Conservation (phyloP, 2,329 filamentous ascomycete genomes). For the Teratosphaeria pseudoeucalypti region DNA sequence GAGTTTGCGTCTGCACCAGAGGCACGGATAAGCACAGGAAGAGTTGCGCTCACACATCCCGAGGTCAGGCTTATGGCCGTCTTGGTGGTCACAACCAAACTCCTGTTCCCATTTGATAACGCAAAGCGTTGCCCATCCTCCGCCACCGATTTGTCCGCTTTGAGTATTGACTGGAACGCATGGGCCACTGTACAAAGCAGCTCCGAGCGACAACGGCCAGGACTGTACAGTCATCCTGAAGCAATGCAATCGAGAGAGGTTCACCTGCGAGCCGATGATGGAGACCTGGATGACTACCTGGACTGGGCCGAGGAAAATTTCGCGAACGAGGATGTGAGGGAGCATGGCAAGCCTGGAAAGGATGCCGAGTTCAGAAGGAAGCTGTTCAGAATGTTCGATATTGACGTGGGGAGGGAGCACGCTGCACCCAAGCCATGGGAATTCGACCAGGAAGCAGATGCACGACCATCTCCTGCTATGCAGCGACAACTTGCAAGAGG, state of each 20-base stretch:
- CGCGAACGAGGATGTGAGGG: constrained; percentile 36
- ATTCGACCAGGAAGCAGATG: background rate
- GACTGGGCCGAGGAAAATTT: constrained; percentile 67
- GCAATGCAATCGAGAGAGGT: constrained; percentile 43
- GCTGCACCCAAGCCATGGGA: background rate
- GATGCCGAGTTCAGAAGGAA: constrained; percentile 31
- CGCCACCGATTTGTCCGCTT: constrained; percentile 45
- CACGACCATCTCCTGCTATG: background rate
- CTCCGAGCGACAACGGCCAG: constrained; percentile 5
- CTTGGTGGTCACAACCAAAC: constrained; percentile 65
- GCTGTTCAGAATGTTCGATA: constrained; percentile 35
- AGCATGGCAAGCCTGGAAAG: constrained; percentile 20
- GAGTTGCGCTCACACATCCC: constrained; percentile 48
- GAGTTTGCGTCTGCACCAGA: background rate
- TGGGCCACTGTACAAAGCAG: constrained; percentile 49
- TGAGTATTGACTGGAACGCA: constrained; percentile 59
- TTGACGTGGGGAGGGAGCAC: background rate
- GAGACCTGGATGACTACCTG: constrained; percentile 63
- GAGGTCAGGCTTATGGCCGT: constrained; percentile 64
- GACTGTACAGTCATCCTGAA: background rate
- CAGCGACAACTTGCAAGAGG: constrained; percentile 1
- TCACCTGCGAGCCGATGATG: constrained; percentile 49
- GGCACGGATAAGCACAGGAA: constrained; percentile 13
- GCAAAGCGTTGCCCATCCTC: constrained; percentile 41
- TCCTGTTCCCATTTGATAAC: constrained; percentile 65